Evolutionary conservation across 345 rosid species (phyloP).

Genomic region (Aurinia saxatilis): DNA sequence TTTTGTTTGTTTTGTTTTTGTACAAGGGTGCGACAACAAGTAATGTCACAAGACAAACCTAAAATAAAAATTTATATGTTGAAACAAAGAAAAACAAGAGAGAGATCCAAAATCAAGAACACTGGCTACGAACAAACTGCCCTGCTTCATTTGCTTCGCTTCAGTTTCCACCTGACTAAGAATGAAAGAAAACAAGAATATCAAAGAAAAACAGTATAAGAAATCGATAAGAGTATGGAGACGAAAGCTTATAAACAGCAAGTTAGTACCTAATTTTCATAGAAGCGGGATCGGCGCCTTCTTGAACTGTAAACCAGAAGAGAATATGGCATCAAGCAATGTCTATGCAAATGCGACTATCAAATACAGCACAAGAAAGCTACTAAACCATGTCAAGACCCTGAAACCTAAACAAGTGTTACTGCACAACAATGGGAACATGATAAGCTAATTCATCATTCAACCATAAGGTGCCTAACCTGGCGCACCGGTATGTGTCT

Average conservation of each 20-base stretch:
- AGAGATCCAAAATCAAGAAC: constrained; percentile 20
- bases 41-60: constrained; percentile 26
- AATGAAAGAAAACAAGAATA: neutral
- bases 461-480: neutral
- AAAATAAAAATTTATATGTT: constrained; percentile 8
- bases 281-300: constrained; percentile 72
- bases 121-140: constrained; percentile 8
- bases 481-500: neutral
- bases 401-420: too few species aligned
- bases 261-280: constrained; percentile 48
- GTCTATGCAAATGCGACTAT: neutral
- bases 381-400: neutral
- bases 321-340: constrained; percentile 1
- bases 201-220: neutral
- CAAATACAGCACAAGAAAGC: constrained; percentile 6
- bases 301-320: constrained; percentile 44
- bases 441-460: neutral
- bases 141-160: constrained; percentile 7
- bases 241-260: neutral
- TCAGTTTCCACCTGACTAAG: constrained; percentile 1
- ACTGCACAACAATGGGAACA: neutral
- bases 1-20: constrained; percentile 18
- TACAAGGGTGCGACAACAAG: constrained; percentile 22
- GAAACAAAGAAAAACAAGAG: neutral
- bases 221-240: neutral